Percentiles rank a stretch among this genome's conserved stretches.
These are phyloP conservation scores for Vishniacozyma victoriae DNA, from an alignment of 768 basidiomycete species.

Conservation along the genomic window DNA sequence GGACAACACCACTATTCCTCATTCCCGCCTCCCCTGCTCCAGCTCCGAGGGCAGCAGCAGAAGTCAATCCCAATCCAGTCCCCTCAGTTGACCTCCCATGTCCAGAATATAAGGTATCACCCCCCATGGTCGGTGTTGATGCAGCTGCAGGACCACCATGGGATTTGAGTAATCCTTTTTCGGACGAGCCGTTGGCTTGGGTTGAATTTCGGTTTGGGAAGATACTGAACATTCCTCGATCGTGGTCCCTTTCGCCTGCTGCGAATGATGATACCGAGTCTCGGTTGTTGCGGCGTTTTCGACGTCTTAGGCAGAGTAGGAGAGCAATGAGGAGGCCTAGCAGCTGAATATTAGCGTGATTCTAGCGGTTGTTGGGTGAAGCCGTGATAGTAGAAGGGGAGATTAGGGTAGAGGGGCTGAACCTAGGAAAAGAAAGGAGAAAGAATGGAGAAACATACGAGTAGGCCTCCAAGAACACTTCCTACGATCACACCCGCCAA, in stretches of 20 bases:
- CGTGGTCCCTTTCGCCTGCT: background rate
- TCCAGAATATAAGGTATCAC: conserved; percentile 30
- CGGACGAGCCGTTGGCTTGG: too few species aligned
- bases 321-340: conserved; percentile 24
- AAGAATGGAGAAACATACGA: too few species aligned
- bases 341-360: conserved; percentile 10
- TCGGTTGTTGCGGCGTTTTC: background rate
- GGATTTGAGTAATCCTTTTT: conserved; percentile 31
- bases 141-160: conserved; percentile 3
- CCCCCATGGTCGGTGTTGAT: conserved; percentile 31
- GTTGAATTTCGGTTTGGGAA: conserved; percentile 2
- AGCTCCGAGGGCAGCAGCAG: conserved; percentile 3
- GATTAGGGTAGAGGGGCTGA: too few species aligned
- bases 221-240: background rate
- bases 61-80: conserved; percentile 5
- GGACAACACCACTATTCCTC: conserved; percentile 32
- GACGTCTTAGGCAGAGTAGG: conserved; percentile 13
- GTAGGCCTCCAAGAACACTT: conserved; percentile 35
- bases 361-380: too few species aligned
- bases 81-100: conserved; percentile 4
- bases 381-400: too few species aligned
- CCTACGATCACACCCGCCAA: conserved; percentile 42
- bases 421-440: too few species aligned
- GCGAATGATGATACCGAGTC: background rate
- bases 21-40: conserved; percentile 9